Percentiles rank a stretch among this genome's conserved stretches.
phyloP scores from a whole-genome alignment of 768 basidiomycete genomes.

The Lactarius hengduanensis region DNA sequence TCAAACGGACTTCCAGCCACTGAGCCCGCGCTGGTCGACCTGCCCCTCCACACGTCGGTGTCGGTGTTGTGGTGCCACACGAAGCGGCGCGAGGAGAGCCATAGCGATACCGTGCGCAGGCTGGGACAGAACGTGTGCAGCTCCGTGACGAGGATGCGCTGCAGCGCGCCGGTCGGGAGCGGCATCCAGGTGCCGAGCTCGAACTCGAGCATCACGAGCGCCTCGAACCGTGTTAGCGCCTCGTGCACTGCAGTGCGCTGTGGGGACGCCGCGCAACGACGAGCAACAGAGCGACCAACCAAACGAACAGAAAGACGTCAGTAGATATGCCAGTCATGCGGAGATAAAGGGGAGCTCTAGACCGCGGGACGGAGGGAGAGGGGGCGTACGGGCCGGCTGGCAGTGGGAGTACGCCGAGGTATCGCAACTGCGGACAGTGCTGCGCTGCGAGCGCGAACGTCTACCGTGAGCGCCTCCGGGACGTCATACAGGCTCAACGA shows the following conservation, averaged over 20 bases:
- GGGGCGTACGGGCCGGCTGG: constrained; percentile 38
- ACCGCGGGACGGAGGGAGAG: not conserved
- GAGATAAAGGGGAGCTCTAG: constrained; percentile 5
- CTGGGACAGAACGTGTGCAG: constrained; percentile 40
- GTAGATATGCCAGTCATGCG: not conserved
- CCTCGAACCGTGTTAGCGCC: constrained; percentile 37
- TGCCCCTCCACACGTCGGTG: constrained; percentile 15
- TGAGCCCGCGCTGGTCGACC: constrained; percentile 7
- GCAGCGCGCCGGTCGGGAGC: constrained; percentile 33
- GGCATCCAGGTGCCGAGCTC: constrained; percentile 40
- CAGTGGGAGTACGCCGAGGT: constrained; percentile 42
- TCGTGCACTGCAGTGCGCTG: constrained; percentile 39
- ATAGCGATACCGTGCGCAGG: constrained; percentile 39
- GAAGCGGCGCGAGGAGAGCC: constrained; percentile 32
- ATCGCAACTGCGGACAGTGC: constrained; percentile 37
- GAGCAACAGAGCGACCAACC: too few relatives aligned
- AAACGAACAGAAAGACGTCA: not conserved
- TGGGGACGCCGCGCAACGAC: not conserved
- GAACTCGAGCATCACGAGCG: constrained; percentile 40
- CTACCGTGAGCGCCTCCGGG: constrained; percentile 36
- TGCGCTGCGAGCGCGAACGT: constrained; percentile 38
- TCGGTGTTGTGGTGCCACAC: constrained; percentile 32
- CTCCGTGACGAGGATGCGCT: constrained; percentile 42
- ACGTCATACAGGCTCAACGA: constrained; percentile 40
- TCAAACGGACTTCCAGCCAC: constrained; percentile 15